phyloP scores from a whole-genome alignment of 2,329 filamentous ascomycete genomes.

The Sporothrix protearum region DNA sequence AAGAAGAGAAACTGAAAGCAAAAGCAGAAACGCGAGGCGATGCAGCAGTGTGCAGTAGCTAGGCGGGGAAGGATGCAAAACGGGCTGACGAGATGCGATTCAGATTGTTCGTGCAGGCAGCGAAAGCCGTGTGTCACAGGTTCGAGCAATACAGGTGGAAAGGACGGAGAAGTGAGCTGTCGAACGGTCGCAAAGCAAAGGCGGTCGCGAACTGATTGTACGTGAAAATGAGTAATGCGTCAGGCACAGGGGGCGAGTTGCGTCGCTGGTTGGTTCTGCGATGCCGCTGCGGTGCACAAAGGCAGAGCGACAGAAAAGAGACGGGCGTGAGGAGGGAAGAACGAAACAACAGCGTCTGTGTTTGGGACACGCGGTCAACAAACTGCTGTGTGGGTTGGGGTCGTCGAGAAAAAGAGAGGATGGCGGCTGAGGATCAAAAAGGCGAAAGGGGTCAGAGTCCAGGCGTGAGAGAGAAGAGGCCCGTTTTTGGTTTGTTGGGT shows the following conservation, averaged over 20 bases:
- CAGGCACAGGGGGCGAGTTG: background rate
- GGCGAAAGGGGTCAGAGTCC: background rate
- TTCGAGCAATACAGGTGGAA: background rate
- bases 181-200: background rate
- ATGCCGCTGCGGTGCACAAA: background rate
- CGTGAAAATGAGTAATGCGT: background rate
- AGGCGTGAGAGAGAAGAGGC: background rate
- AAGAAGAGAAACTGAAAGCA: background rate
- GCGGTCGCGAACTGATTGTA: background rate
- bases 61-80: background rate
- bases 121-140: background rate
- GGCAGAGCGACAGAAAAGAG: background rate
- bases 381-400: background rate
- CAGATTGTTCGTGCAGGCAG: background rate
- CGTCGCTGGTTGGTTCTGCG: background rate
- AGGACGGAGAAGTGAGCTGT: background rate
- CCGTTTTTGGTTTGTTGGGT: background rate
- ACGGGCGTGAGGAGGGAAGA: background rate
- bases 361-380: constrained; percentile 3
- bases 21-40: background rate
- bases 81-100: background rate
- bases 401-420: background rate
- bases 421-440: background rate
- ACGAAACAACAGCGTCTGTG: constrained; percentile 3
- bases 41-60: background rate